These are phyloP conservation scores for Scutellaria baicalensis DNA, from an alignment of 257 asterid genomes.

Conservation along the genomic window DNA sequence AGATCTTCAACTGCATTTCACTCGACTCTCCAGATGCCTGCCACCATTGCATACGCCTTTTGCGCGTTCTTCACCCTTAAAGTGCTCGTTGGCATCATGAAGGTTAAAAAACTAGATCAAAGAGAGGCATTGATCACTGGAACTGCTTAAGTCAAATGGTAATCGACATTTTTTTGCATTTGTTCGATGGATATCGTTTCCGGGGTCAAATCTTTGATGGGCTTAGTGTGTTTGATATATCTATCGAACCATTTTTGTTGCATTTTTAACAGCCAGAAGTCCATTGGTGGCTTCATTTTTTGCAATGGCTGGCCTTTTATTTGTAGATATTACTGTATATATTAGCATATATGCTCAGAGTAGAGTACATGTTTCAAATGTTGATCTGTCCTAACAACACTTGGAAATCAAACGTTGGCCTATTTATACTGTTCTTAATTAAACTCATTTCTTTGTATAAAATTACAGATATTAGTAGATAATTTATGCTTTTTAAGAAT, in stretches of 20 bases:
- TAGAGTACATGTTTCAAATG: not conserved
- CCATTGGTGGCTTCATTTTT: slow-evolving; percentile 5
- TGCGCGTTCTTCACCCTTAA: slow-evolving; percentile 76
- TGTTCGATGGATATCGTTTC: not conserved
- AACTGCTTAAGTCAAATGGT: slow-evolving; percentile 59
- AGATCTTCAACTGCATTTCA: not conserved
- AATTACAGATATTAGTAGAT: too few species aligned
- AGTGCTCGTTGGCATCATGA: slow-evolving; percentile 66
- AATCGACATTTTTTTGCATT: not conserved
- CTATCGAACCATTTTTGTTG: not conserved
- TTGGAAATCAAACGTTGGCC: not conserved
- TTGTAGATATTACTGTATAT: slow-evolving; percentile 14
- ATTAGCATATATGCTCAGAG: not conserved
- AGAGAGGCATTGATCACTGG: slow-evolving; percentile 81
- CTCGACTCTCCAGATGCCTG: slow-evolving; percentile 60
- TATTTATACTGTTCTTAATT: too few species aligned
- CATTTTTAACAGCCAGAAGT: not conserved
- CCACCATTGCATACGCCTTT: slow-evolving; percentile 49
- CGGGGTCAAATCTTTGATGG: not conserved
- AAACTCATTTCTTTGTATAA: too few species aligned
- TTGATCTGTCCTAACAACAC: not conserved
- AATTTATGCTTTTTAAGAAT: too few species aligned
- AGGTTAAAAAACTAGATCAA: slow-evolving; percentile 78
- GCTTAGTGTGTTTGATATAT: not conserved
- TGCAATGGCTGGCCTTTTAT: not conserved